phyloP scores from a whole-genome alignment of 208 protist species.

The Trichomonas vaginalis region DNA sequence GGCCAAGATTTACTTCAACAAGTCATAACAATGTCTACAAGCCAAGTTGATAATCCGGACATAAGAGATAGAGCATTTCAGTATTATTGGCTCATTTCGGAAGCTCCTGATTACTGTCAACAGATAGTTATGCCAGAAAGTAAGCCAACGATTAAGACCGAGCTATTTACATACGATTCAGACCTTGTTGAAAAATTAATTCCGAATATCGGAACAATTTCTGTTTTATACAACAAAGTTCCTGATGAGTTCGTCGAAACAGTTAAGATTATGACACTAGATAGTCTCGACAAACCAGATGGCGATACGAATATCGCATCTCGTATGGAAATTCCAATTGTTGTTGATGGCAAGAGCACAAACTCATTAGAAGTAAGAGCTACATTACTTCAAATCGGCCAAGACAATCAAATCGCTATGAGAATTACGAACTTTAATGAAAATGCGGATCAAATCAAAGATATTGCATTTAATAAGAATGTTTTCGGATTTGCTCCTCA shows the following conservation, averaged over 20 bases:
- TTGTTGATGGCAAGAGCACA: neutral
- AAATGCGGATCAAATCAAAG: neutral
- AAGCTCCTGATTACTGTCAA: neutral
- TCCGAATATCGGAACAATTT: neutral
- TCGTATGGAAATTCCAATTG: neutral
- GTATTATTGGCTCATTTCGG: neutral
- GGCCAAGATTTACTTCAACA: neutral
- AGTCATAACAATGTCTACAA: neutral
- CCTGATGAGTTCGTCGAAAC: neutral
- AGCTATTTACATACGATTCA: neutral
- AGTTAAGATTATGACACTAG: neutral
- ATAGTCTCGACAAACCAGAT: neutral
- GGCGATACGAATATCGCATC: neutral
- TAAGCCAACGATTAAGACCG: neutral
- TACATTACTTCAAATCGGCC: neutral
- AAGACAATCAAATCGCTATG: neutral
- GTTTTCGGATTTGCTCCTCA: neutral
- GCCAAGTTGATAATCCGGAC: neutral
- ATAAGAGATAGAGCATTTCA: neutral
- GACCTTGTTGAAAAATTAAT: neutral
- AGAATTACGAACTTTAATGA: neutral
- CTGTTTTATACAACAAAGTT: neutral
- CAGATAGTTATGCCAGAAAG: neutral
- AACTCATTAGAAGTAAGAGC: neutral
- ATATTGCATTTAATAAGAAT: neutral